Percentiles rank a stretch among this genome's conserved stretches.
phyloP scores from a whole-genome alignment of 345 rosid species.

The Salix brachista region DNA sequence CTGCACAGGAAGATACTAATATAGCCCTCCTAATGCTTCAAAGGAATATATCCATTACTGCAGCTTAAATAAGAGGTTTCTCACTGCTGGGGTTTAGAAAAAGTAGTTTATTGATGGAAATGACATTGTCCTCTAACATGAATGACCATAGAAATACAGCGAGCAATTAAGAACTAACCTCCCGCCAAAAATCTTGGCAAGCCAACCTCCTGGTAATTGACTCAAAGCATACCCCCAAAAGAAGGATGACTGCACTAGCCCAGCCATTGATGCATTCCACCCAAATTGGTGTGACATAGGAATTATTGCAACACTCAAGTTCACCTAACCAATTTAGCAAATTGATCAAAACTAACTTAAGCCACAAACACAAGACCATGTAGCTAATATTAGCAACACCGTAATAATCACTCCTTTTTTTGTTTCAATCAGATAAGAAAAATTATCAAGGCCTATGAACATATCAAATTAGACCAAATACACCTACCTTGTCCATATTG shows the following conservation, averaged over 20 bases:
- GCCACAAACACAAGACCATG: not conserved
- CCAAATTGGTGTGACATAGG: conserved; percentile 97
- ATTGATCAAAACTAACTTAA: not conserved
- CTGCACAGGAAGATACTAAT: not conserved
- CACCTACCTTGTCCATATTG: conserved; percentile 83
- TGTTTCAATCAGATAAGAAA: not conserved
- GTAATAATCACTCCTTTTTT: not conserved
- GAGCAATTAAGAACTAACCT: conserved; percentile 48
- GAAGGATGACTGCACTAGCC: conserved; percentile 89
- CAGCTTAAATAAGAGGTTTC: not conserved
- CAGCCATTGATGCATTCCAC: conserved; percentile 81
- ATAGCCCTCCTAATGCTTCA: not conserved
- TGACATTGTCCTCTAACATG: not conserved
- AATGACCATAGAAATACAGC: not conserved
- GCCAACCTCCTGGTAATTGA: conserved; percentile 96
- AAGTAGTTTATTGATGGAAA: not conserved
- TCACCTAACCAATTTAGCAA: conserved; percentile 53
- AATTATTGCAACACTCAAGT: conserved; percentile 89
- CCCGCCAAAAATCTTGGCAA: conserved; percentile 85
- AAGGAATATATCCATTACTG: not conserved
- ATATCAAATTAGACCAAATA: not conserved
- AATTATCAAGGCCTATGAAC: not conserved
- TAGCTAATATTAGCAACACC: not conserved
- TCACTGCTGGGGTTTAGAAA: not conserved
- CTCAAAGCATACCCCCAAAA: conserved; percentile 97